Evolutionary conservation across 2,329 filamentous ascomycete genomes (phyloP).

Genomic region (Arachnomyces sp.): DNA sequence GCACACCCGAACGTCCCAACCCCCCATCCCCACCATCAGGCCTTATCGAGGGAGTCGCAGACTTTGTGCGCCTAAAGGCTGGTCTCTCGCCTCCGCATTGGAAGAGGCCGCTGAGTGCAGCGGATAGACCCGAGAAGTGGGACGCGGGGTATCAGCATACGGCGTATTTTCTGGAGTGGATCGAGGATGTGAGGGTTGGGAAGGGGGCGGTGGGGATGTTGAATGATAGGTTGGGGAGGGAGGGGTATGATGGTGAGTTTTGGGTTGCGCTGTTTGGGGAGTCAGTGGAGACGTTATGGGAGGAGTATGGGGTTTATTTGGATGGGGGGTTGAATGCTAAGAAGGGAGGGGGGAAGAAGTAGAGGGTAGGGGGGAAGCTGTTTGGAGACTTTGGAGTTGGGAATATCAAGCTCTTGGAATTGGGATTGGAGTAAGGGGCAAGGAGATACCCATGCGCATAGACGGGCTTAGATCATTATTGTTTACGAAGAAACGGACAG

Average conservation of each 20-base stretch:
- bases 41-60: slow-evolving; percentile 81
- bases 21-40: slow-evolving; percentile 51
- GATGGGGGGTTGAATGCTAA: slow-evolving; percentile 27
- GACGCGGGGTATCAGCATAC: slow-evolving; percentile 85
- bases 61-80: slow-evolving; percentile 77
- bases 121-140: slow-evolving; percentile 56
- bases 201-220: slow-evolving; percentile 55
- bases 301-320: slow-evolving; percentile 55
- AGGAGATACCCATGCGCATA: too few relatives aligned
- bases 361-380: slow-evolving; percentile 5
- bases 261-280: slow-evolving; percentile 51
- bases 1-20: slow-evolving; percentile 27
- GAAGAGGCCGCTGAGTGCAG: slow-evolving; percentile 45
- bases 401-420: too few relatives aligned
- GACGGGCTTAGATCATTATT: too few relatives aligned
- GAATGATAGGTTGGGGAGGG: slow-evolving; percentile 30
- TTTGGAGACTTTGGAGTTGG: not conserved
- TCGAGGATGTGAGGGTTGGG: slow-evolving; percentile 64
- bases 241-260: slow-evolving; percentile 31
- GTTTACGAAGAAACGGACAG: too few relatives aligned
- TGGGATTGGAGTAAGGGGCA: too few relatives aligned
- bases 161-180: slow-evolving; percentile 80
- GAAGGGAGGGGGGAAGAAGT: slow-evolving; percentile 13
- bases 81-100: slow-evolving; percentile 74
- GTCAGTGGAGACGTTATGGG: slow-evolving; percentile 62